Base-by-base conservation (phyloP, 83 land plant species). In the Diphasiastrum complanatum region DNA sequence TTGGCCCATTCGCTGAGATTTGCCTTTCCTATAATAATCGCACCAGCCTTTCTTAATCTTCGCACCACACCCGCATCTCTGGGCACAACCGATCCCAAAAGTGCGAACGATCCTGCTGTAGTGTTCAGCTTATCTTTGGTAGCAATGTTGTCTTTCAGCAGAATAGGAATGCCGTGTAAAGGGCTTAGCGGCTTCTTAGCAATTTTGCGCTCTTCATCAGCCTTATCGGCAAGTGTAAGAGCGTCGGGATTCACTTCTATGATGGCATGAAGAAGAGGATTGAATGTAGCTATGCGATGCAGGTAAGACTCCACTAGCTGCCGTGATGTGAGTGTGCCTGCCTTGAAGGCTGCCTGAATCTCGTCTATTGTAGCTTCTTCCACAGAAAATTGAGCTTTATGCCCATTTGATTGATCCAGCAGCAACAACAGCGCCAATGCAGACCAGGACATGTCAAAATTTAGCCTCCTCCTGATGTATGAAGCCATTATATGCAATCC, bases 201-300 rank as follows among this genome's bases (percentile, higher is more conserved):
- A 2, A 14, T 10, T 24, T 20, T 43, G 55, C 72, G 33, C 60
- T 77, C 73, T 4, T 24, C 11, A 45, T 84, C 84, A 38, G 88
- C 81, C 49, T 47, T 19, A 10, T 63, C 62, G 1, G 84, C 88
- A 49, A 53, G 75, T 10, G 4, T 12, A 1, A 69, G 50, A 0
- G 85, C 82, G 18, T 78, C 84, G 0, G 82, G 88, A 37, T 78
- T 80, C 19, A 81, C 74, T 53, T 84, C 85, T 24, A 84, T 55
- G 8, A 84, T 77, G 41, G 75, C 74, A 1, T 52, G 63, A 19
- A 81, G 81, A 0, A 45, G 16, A 0, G 82, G 84, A 47, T 84
- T 84, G 33, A 79, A 69, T 11, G 12, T 30, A 2, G 35, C 2
- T 45, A 83, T 83, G n/a, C 52, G 70, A 27, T 8, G 18, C 2